Evolutionary conservation across 331 rosid genomes (phyloP).

Genomic region (Malus hybrid): DNA sequence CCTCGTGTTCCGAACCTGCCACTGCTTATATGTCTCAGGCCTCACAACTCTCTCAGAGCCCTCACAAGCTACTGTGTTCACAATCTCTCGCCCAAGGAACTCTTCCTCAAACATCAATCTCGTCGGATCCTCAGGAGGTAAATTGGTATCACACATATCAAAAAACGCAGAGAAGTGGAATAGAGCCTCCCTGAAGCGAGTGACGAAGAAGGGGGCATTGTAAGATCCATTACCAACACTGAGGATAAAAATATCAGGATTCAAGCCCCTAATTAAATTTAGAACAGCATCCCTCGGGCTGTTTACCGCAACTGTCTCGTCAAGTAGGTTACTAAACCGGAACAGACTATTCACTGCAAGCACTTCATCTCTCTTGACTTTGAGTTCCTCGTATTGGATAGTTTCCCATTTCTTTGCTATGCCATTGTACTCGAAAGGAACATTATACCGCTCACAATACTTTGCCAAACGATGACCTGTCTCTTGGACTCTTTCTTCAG

Average conservation of each 20-base stretch:
- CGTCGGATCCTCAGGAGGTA: conserved; percentile 29
- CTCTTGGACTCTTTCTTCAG: conserved; percentile 44
- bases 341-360: conserved; percentile 45
- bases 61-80: conserved; percentile 63
- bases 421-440: conserved; percentile 57
- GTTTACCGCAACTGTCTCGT: conserved; percentile 45
- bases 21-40: conserved; percentile 67
- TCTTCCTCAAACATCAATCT: conserved; percentile 47
- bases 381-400: conserved; percentile 46
- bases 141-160: conserved; percentile 42
- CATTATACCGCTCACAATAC: conserved; percentile 51
- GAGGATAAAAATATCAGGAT: conserved; percentile 52
- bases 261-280: conserved; percentile 43
- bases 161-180: conserved; percentile 50
- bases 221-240: conserved; percentile 36
- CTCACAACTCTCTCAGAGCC: conserved; percentile 57
- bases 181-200: conserved; percentile 68
- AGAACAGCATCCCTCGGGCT: conserved; percentile 57
- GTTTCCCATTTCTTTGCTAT: conserved; percentile 58
- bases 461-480: conserved; percentile 31
- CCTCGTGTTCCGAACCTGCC: conserved; percentile 44
- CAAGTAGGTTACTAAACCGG: conserved; percentile 48
- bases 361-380: conserved; percentile 35
- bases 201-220: conserved; percentile 49
- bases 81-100: conserved; percentile 35